Conservation (phyloP, 129 eudicot genomes). For the Ambrosia trifida region DNA sequence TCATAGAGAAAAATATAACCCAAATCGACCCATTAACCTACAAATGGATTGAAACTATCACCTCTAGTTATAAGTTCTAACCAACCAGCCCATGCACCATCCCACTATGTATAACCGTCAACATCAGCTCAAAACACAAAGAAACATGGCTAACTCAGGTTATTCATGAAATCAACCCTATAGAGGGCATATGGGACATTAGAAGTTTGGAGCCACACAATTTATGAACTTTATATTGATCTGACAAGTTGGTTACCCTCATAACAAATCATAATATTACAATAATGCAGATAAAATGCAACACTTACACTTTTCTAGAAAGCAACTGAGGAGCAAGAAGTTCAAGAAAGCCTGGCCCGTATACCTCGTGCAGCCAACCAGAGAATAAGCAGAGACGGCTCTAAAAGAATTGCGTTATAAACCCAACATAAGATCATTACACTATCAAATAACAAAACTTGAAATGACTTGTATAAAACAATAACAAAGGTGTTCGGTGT, state of each 20-base stretch:
- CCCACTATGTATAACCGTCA: background rate
- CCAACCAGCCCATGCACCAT: background rate
- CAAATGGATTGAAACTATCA: background rate
- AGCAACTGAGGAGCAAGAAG: slow-evolving; percentile 78
- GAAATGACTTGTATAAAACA: background rate
- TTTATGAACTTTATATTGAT: background rate
- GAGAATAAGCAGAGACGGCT: slow-evolving; percentile 83
- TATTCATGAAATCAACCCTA: background rate
- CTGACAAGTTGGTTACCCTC: background rate
- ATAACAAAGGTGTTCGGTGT: background rate
- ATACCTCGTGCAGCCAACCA: slow-evolving; percentile 87
- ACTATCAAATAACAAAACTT: slow-evolving; percentile 1
- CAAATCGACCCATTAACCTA: background rate
- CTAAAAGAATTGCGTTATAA: slow-evolving; percentile 35
- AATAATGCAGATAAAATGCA: background rate
- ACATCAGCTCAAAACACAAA: background rate
- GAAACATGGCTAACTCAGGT: background rate
- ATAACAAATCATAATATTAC: slow-evolving; percentile 2
- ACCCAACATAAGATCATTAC: slow-evolving; percentile 16
- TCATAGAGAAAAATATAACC: background rate
- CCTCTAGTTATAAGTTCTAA: background rate
- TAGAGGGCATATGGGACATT: background rate
- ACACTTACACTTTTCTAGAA: slow-evolving; percentile 78
- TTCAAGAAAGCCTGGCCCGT: slow-evolving; percentile 93
- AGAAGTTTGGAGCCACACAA: background rate